Conservation (phyloP, 2,329 filamentous ascomycete species). For the Penicillium sp. region DNA sequence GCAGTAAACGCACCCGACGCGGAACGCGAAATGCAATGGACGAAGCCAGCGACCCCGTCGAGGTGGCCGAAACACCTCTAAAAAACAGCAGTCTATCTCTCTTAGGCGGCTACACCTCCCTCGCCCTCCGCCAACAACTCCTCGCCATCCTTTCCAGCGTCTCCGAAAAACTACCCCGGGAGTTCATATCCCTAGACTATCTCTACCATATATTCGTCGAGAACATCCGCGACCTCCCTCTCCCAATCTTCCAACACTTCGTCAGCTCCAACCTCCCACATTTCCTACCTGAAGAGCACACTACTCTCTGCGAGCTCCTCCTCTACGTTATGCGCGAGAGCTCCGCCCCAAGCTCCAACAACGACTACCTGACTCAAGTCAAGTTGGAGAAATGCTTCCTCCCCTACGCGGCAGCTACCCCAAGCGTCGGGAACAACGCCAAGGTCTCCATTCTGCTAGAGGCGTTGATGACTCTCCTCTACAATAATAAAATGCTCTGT, state of each 20-base stretch:
- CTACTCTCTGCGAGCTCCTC: constrained; percentile 55
- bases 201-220: constrained; percentile 48
- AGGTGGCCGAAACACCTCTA: constrained; percentile 13
- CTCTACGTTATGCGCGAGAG: constrained; percentile 51
- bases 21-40: constrained; percentile 22
- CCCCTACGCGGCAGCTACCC: constrained; percentile 62
- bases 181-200: constrained; percentile 40
- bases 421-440: constrained; percentile 65
- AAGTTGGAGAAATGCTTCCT: constrained; percentile 63
- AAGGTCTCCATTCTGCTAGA: constrained; percentile 71
- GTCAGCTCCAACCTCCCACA: constrained; percentile 46
- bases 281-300: constrained; percentile 42
- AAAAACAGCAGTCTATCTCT: constrained; percentile 25
- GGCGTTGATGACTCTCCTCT: constrained; percentile 58
- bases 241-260: constrained; percentile 48
- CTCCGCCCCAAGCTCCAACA: constrained; percentile 38
- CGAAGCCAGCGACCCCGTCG: constrained; percentile 1
- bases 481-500: constrained; percentile 33
- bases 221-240: constrained; percentile 46
- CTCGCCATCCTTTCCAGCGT: constrained; percentile 44
- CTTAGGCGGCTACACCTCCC: constrained; percentile 41
- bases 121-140: constrained; percentile 48
- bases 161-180: constrained; percentile 34
- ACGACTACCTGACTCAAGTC: constrained; percentile 48
- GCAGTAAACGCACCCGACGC: constrained; percentile 36